Conservation (phyloP, 768 basidiomycete genomes). For the Boletus rufocinnamomeus region DNA sequence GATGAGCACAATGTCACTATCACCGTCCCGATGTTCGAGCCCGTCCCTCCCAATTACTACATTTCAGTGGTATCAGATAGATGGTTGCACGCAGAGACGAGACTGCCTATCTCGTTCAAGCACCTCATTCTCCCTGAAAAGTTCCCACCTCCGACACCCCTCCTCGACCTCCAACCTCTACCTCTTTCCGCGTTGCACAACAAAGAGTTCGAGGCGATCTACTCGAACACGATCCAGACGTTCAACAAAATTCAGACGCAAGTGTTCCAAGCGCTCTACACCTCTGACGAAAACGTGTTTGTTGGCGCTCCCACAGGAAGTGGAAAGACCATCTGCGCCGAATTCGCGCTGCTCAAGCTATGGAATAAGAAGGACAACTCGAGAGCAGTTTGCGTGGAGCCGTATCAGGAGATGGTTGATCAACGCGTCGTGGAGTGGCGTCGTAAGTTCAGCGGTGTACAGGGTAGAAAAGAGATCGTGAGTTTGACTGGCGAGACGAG, state of each 20-base stretch:
- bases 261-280: slow-evolving; percentile 97
- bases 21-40: slow-evolving; percentile 95
- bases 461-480: slow-evolving; percentile 93
- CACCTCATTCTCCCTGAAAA: slow-evolving; percentile 97
- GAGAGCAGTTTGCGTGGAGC: slow-evolving; percentile 93
- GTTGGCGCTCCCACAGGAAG: slow-evolving; percentile 96
- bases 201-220: slow-evolving; percentile 87
- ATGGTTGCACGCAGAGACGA: slow-evolving; percentile 95
- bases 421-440: slow-evolving; percentile 87
- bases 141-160: slow-evolving; percentile 89
- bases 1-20: slow-evolving; percentile 94
- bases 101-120: slow-evolving; percentile 95
- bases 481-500: slow-evolving; percentile 93
- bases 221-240: slow-evolving; percentile 72
- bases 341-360: slow-evolving; percentile 91
- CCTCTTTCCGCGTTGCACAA: slow-evolving; percentile 92
- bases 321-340: slow-evolving; percentile 97
- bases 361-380: slow-evolving; percentile 87
- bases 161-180: slow-evolving; percentile 89
- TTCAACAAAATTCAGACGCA: slow-evolving; percentile 99
- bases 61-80: slow-evolving; percentile 93
- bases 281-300: slow-evolving; percentile 94
- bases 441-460: slow-evolving; percentile 75
- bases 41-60: slow-evolving; percentile 97
- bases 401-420: slow-evolving; percentile 98